These are phyloP conservation scores for Trametes gibbosa DNA, from an alignment of 768 basidiomycete genomes.

Conservation along the genomic window DNA sequence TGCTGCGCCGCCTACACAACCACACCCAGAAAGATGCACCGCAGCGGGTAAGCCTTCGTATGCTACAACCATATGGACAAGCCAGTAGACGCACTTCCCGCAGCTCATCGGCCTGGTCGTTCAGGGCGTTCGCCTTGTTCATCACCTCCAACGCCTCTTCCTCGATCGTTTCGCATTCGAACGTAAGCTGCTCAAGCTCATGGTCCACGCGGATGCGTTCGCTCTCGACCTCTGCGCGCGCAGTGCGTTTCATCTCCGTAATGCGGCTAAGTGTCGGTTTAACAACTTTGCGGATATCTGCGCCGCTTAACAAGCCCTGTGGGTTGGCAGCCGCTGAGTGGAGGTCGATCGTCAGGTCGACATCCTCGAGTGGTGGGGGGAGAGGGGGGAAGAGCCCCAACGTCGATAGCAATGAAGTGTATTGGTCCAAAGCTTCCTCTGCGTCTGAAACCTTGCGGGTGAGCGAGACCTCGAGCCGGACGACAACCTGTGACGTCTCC, in stretches of 20 bases:
- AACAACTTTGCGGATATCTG: conserved; percentile 68
- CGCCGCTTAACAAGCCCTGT: conserved; percentile 62
- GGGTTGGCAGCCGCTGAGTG: conserved; percentile 75
- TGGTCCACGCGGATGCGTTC: conserved; percentile 80
- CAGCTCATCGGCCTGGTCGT: conserved; percentile 76
- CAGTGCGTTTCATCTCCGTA: conserved; percentile 68
- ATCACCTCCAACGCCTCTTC: conserved; percentile 74
- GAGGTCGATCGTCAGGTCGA: conserved; percentile 78
- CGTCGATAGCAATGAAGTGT: conserved; percentile 69
- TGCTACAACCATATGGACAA: background rate
- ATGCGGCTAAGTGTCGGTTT: conserved; percentile 73
- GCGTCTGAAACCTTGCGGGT: conserved; percentile 76
- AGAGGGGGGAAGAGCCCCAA: conserved; percentile 79
- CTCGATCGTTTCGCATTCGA: conserved; percentile 79
- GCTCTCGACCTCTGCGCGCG: conserved; percentile 69
- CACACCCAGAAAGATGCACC: background rate
- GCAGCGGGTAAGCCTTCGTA: background rate
- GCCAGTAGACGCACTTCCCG: conserved; percentile 60
- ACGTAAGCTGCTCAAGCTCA: conserved; percentile 71
- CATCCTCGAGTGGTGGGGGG: conserved; percentile 62
- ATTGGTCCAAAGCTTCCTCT: conserved; percentile 79
- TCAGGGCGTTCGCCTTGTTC: conserved; percentile 66
- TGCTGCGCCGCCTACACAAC: conserved; percentile 66
- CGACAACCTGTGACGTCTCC: conserved; percentile 68
- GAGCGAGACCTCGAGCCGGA: conserved; percentile 81